phyloP scores from a whole-genome alignment of 179 eudicot genomes.

The Spergularia azorica region DNA sequence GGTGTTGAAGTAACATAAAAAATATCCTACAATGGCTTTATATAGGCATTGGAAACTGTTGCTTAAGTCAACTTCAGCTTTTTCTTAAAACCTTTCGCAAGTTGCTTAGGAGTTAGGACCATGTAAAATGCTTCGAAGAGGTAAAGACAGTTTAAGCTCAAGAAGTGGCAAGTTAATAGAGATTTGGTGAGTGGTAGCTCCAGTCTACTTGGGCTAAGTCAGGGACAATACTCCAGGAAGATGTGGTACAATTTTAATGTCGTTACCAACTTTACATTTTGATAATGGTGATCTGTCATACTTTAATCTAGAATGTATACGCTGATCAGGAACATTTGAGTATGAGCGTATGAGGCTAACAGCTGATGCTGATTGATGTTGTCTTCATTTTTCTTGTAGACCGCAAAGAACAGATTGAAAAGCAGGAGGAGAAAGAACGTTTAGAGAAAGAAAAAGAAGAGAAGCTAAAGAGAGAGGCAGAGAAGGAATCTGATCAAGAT shows the following conservation, averaged over 20 bases:
- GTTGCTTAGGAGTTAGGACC: neutral
- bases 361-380: neutral
- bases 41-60: neutral
- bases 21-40: neutral
- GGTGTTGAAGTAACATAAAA: neutral
- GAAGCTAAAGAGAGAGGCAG: conserved; percentile 62
- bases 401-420: conserved; percentile 88
- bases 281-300: conserved; percentile 1
- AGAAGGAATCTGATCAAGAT: conserved; percentile 44
- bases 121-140: neutral
- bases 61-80: neutral
- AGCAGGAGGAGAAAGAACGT: conserved; percentile 92
- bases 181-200: neutral
- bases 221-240: neutral
- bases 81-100: conserved; percentile 1
- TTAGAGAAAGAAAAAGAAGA: conserved; percentile 87
- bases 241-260: neutral
- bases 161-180: neutral
- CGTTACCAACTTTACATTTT: neutral
- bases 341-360: neutral
- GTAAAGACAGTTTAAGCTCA: neutral
- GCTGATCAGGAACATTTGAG: neutral
- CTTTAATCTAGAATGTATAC: conserved; percentile 5
- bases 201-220: neutral
- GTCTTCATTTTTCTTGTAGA: conserved; percentile 39